Evolutionary conservation across 192 early-diverging fungal species (phyloP).

Genomic region (Diversispora eburnea): DNA sequence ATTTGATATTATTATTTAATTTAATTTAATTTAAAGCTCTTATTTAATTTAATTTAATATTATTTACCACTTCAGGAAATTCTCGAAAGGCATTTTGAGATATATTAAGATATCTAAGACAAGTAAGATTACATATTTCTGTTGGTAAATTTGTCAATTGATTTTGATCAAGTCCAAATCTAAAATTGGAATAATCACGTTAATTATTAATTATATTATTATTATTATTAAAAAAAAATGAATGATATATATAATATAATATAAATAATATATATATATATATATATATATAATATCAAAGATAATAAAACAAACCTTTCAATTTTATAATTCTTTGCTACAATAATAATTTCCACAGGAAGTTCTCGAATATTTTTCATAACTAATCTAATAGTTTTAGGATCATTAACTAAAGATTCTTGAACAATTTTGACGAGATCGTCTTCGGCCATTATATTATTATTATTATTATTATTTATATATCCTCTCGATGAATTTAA

Average conservation of each 20-base stretch:
- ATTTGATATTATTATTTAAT: conserved; percentile 6
- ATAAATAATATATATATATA: neutral
- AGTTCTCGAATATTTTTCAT: neutral
- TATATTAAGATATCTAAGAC: conserved; percentile 41
- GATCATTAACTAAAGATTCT: neutral
- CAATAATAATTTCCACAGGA: conserved; percentile 2
- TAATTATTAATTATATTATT: neutral
- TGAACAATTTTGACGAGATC: neutral
- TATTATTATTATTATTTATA: no score
- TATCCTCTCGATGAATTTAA: no score
- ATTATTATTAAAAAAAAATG: neutral
- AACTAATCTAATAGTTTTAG: neutral
- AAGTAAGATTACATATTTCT: conserved; percentile 40
- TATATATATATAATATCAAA: neutral
- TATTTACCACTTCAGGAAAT: conserved; percentile 40
- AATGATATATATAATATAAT: neutral
- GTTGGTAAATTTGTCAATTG: conserved; percentile 31
- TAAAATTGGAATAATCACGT: neutral
- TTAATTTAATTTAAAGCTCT: neutral
- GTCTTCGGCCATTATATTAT: no score
- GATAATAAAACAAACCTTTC: neutral
- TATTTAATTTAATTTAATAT: neutral
- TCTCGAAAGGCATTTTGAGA: conserved; percentile 37
- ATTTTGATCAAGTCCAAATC: conserved; percentile 25
- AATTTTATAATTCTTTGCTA: conserved; percentile 9